Evolutionary conservation across 768 basidiomycete species (phyloP), one percentile per base, ranked within the genome.

Genomic region (Russula abietina): DNA sequence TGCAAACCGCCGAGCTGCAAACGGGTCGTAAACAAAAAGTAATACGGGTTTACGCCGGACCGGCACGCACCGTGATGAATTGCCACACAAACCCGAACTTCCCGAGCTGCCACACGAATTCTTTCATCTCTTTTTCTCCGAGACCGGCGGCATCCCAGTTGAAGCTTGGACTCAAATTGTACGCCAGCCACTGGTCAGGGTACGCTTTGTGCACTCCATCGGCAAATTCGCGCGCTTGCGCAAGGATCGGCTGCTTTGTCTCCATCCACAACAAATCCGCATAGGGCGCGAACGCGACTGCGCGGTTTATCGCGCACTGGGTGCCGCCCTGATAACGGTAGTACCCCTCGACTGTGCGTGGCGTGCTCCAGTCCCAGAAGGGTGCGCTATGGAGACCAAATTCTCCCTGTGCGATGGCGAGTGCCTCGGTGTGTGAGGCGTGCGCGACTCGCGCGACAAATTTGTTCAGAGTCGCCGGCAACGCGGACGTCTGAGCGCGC

Each of bases 61-160:
- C 6, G n/a, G 26, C 16, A 73, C 89, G 70, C 56, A 94, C 92
- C 68, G 95, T 97, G 75, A 98, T 97, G 79, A 99, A 98, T 75
- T 98, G 95, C 94, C 95, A 98, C 69, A 94, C 88, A 75, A 98
- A 98, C 39, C 95, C 95, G 52, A 97, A 84, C 78, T 89, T 95
- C 52, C 92, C 96, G 28, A 99, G 80, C 70, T 92, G 82, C 96
- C 95, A 96, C 41, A 98, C 83, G 72, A 83, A 98, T 43, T 80
- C 76, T 73, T 91, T 81, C 93, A 93, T 98, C 68, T 94, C 92
- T 66, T 80, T 79, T 69, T 87, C 82, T 48, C 82, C 85, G 19
- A 99, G 81, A 17, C 97, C 97, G 16, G 96, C 96, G 1, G 92
- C 93, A 69, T 91, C 89, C 90, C 91, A 93, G 69, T 93, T 93